Base-by-base conservation (phyloP, 2,329 filamentous ascomycete species). In the Davidsoniella neocaledoniae region DNA sequence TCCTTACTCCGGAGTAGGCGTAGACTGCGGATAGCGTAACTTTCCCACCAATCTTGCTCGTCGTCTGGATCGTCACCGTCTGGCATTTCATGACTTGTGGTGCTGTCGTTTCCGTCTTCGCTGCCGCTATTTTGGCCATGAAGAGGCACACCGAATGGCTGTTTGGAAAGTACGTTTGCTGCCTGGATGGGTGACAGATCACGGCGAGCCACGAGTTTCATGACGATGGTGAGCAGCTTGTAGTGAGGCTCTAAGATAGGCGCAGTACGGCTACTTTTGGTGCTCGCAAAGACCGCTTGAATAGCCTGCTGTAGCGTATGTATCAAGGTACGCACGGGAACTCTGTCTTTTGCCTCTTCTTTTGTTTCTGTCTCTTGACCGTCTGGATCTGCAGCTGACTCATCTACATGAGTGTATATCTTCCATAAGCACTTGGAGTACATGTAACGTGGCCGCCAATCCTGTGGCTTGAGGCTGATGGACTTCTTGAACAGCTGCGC, bases 171-270 rank as follows among this genome's bases (percentile, higher is more conserved):
- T n/a, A 76, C 64, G 41, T 70, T 59, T 36, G 70, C 71, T 0
- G 67, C 75, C 14, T 71, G 67, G 43, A 68, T 64, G n/a, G 65
- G 64, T 2, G 64, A 54, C 4, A 78, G 57, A 26, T 75, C 70
- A 12, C 66, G 64, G 12, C 68, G 65, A 33, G 68, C 69, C 14
- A 93, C 83, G 21, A 94, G 72, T 62, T 95, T 94, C 66, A 93
- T 79, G 5, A 87, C 66, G 19, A 91, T 69, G 2, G 84, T 83
- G 36, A 91, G 74, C 17, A 94, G 80, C 65, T 94, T 94, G 69
- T 93, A 94, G 61, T 94, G 87, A 3, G 88, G 88, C 61, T 94
- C 88, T 14, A 95, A 72, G 21, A 93, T 80, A 0, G 85, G 86
- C 54, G 94, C 86, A 17, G 72, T 79, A 59, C 71, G 68, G 12